A percentile compares a stretch with the other conserved stretches of the same genome.
Conservation (phyloP, 2,329 filamentous ascomycete genomes). For the Ascochyta fabae region DNA sequence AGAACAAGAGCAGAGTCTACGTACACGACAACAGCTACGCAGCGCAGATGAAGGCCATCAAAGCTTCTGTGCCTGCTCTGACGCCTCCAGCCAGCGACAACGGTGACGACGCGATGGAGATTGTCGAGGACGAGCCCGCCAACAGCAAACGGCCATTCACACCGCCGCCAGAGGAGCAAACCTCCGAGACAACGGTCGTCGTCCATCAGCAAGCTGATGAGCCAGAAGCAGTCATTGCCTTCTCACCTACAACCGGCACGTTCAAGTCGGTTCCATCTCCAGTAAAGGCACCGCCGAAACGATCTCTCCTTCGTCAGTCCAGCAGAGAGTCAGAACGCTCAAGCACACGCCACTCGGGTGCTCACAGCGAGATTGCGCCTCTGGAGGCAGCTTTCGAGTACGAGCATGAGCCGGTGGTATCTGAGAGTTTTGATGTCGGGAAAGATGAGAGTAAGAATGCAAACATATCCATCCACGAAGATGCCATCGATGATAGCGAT, state of each 20-base stretch:
- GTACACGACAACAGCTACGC: conserved; percentile 47
- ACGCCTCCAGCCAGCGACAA: conserved; percentile 69
- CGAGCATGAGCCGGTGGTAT: conserved; percentile 5
- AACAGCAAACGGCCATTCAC: conserved; percentile 30
- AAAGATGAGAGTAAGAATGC: conserved; percentile 22
- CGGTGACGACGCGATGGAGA: conserved; percentile 50
- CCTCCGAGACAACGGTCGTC: conserved; percentile 19
- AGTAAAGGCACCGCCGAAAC: conserved; percentile 28
- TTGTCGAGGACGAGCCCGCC: conserved; percentile 30
- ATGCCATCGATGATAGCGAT: conserved; percentile 41
- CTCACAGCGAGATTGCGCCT: conserved; percentile 22
- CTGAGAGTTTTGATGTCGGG: neutral
- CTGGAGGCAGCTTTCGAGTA: conserved; percentile 19
- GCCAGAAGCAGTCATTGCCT: conserved; percentile 36
- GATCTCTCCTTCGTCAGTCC: conserved; percentile 19
- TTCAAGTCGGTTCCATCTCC: conserved; percentile 46
- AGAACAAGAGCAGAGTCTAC: conserved; percentile 48
- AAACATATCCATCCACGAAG: conserved; percentile 41
- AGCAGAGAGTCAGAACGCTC: conserved; percentile 24
- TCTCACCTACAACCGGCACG: conserved; percentile 49
- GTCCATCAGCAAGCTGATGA: conserved; percentile 15
- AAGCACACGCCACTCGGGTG: conserved; percentile 30
- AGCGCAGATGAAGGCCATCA: conserved; percentile 47
- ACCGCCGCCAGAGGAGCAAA: conserved; percentile 27
- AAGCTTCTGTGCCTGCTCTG: conserved; percentile 60